phyloP scores from a whole-genome alignment of 2,329 filamentous ascomycete species.

The Colletotrichum kahawae region DNA sequence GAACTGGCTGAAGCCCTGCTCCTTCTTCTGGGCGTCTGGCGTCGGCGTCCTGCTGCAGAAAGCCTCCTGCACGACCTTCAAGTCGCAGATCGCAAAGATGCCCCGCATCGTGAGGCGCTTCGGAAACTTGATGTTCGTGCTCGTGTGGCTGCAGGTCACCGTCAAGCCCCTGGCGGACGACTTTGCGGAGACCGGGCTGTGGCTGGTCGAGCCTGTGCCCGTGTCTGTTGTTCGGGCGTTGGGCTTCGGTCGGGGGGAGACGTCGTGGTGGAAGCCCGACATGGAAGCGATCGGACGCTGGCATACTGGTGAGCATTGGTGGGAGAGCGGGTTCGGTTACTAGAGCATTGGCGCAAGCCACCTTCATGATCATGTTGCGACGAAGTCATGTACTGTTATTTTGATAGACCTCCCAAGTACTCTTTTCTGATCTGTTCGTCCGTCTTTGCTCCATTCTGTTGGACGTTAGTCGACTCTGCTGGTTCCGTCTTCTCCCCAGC shows the following conservation, averaged over 20 bases:
- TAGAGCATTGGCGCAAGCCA: constrained; percentile 24
- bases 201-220: constrained; percentile 84
- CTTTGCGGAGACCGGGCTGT: constrained; percentile 74
- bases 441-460: not conserved
- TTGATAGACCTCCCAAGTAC: not conserved
- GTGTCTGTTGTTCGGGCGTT: constrained; percentile 72
- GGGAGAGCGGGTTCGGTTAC: constrained; percentile 48
- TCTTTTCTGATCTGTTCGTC: not conserved
- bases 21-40: constrained; percentile 77
- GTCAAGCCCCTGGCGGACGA: constrained; percentile 75
- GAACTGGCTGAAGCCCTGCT: constrained; percentile 55
- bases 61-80: constrained; percentile 37
- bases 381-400: not conserved
- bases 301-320: constrained; percentile 69
- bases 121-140: constrained; percentile 66
- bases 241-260: constrained; percentile 64
- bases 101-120: constrained; percentile 52
- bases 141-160: constrained; percentile 73
- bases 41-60: constrained; percentile 69
- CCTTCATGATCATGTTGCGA: not conserved
- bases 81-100: constrained; percentile 34
- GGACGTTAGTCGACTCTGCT: not conserved
- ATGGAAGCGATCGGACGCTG: constrained; percentile 55
- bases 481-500: not conserved
- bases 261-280: constrained; percentile 73